Evolutionary conservation across 176 grass and related monocot species (phyloP), one percentile per base, ranked within the genome.

Genomic region (Oryza longistaminata): DNA sequence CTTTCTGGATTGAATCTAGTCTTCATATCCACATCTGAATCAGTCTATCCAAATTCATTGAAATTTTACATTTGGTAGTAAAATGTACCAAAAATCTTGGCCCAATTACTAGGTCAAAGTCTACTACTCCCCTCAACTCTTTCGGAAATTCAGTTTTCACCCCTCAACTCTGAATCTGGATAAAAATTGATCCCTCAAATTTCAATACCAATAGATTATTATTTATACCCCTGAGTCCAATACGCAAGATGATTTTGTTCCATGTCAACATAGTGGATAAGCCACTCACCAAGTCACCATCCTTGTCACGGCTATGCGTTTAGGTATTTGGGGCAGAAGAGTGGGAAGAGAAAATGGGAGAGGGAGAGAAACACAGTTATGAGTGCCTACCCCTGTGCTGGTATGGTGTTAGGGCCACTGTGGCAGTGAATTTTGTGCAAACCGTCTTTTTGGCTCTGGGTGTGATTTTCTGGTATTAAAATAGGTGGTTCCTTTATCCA

Each of bases 11-110:
- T n/a, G 35, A 40, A 70, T 42, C 35, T 13, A 19, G 13, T 71
- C 24, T 70, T 76, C 35, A 88, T 82, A 65, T 71, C 70, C 48
- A 31, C 81, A 52, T 87, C 84, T 65, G 50, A 86, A 83, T 88
- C 66, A 60, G 77, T 46, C 64, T 78, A 26, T 80, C 7, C 46
- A 68, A 34, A 58, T 65, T 50, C 15, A 83, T 37, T 27, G 15
- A 46, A 22, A 61, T 87, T 55, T 75, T 39, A 58, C 46, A n/a
- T 61, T 87, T 75, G 44, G 35, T 29, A 64, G 50, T 46, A 82
- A 76, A 69, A 46, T 60, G 52, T 77, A 37, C n/a, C 37, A 48
- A 44, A 12, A 75, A 21, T n/a, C 53, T n/a, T 58, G 53, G 19
- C 53, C 53, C 50, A n/a, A 58, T 21, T 8, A 21, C 6, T 19